A percentile compares a stretch with the other conserved stretches of the same genome.
Conservation (phyloP, 768 basidiomycete genomes). For the Pulveroboletus ravenelii region DNA sequence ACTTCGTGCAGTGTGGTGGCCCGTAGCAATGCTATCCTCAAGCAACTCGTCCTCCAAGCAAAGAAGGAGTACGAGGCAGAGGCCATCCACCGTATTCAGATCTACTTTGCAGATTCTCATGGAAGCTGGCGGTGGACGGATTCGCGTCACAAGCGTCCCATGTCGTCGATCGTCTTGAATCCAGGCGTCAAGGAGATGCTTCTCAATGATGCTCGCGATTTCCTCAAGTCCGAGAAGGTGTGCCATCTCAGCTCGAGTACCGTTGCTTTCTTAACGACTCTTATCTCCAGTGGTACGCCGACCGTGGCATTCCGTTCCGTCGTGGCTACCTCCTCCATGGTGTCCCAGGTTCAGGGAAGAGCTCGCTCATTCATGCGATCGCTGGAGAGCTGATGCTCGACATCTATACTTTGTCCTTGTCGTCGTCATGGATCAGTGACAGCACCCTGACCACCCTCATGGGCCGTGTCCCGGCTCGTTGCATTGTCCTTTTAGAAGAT, state of each 20-base stretch:
- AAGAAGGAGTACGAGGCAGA: conserved; percentile 87
- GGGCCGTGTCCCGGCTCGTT: conserved; percentile 80
- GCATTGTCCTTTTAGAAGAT: conserved; percentile 86
- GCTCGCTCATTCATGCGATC: conserved; percentile 79
- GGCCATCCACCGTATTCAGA: conserved; percentile 80
- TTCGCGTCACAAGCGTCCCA: conserved; percentile 82
- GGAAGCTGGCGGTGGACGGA: conserved; percentile 88
- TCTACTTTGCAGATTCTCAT: conserved; percentile 86
- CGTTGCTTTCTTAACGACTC: background rate
- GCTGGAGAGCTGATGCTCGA: conserved; percentile 87
- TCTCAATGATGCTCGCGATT: conserved; percentile 74
- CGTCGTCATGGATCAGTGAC: conserved; percentile 84
- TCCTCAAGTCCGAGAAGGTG: conserved; percentile 79
- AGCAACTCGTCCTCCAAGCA: conserved; percentile 86
- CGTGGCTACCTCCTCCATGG: conserved; percentile 83
- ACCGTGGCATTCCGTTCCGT: conserved; percentile 88
- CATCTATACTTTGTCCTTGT: conserved; percentile 87
- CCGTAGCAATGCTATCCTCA: conserved; percentile 76
- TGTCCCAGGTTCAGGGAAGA: conserved; percentile 83
- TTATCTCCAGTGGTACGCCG: conserved; percentile 74
- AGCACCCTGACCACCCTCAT: conserved; percentile 81
- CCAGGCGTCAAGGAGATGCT: conserved; percentile 90
- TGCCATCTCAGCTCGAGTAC: conserved; percentile 9
- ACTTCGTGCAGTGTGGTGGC: conserved; percentile 62
- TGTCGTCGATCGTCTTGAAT: conserved; percentile 82